phyloP scores from a whole-genome alignment of 2,329 filamentous ascomycete genomes.

The Alternaria conjuncta region DNA sequence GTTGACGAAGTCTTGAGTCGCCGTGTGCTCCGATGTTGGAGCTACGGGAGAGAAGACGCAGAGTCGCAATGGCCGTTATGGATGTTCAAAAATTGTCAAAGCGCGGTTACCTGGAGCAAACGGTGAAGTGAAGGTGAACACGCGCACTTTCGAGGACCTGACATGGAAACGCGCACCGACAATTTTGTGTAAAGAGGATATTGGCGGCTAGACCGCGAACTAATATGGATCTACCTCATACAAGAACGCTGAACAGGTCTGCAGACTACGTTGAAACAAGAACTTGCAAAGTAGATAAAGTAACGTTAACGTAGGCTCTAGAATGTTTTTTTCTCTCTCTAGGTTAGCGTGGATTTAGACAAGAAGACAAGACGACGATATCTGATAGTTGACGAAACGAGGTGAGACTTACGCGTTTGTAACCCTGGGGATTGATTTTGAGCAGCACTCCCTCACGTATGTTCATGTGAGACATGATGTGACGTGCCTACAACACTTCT shows the following conservation, averaged over 20 bases:
- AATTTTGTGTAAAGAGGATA: neutral
- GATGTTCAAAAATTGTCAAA: neutral
- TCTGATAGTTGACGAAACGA: neutral
- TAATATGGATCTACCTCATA: neutral
- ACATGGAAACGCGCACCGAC: neutral
- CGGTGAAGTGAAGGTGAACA: neutral
- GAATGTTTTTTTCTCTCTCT: accelerated
- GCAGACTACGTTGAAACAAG: neutral
- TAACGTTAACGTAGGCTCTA: neutral
- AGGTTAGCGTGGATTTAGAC: neutral
- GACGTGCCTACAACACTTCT: neutral
- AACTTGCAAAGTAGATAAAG: neutral
- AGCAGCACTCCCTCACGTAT: neutral
- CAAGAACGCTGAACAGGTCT: neutral
- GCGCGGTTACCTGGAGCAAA: neutral
- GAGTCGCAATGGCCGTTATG: neutral
- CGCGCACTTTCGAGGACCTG: neutral
- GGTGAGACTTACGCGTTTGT: neutral
- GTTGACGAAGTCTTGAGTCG: neutral
- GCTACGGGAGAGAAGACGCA: neutral
- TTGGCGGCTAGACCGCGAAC: neutral
- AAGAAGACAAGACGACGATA: neutral
- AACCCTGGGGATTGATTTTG: neutral
- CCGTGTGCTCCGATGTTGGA: neutral
- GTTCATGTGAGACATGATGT: neutral